Percentiles rank a stretch among this genome's conserved stretches.
These are phyloP conservation scores for Oryza brachyantha DNA, from an alignment of 176 grass and related monocot species.

Conservation along the genomic window DNA sequence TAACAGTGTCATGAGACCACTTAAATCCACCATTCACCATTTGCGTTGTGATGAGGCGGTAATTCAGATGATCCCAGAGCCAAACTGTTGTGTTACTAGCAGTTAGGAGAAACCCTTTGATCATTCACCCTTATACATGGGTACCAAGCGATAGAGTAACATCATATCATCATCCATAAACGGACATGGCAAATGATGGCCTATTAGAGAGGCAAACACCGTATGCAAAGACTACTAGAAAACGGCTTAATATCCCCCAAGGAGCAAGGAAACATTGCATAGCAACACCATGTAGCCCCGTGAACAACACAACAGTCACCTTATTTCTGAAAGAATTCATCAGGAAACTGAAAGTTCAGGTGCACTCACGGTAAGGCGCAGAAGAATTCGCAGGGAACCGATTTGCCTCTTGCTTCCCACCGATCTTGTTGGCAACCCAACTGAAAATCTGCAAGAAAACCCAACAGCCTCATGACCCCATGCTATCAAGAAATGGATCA, in stretches of 20 bases:
- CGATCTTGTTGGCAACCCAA: constrained; percentile 64
- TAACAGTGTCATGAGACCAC: background rate
- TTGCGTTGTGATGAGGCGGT: background rate
- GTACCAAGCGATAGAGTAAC: background rate
- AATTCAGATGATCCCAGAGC: background rate
- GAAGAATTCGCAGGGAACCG: constrained; percentile 18
- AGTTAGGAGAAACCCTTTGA: background rate
- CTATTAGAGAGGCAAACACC: background rate
- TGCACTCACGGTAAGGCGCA: constrained; percentile 34
- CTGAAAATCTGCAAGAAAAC: constrained; percentile 55
- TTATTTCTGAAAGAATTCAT: background rate
- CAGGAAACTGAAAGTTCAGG: background rate
- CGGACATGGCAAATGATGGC: background rate
- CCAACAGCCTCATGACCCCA: background rate
- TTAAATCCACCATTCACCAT: background rate
- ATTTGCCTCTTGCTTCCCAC: constrained; percentile 48
- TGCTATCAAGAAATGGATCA: background rate
- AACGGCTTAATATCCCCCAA: background rate
- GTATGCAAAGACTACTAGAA: background rate
- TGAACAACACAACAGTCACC: background rate
- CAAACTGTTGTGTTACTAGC: background rate
- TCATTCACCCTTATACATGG: background rate
- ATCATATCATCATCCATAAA: background rate
- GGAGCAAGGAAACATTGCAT: background rate
- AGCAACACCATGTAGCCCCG: background rate